Conservation (phyloP, 768 basidiomycete genomes). For the Mrakia hoshinonis region DNA sequence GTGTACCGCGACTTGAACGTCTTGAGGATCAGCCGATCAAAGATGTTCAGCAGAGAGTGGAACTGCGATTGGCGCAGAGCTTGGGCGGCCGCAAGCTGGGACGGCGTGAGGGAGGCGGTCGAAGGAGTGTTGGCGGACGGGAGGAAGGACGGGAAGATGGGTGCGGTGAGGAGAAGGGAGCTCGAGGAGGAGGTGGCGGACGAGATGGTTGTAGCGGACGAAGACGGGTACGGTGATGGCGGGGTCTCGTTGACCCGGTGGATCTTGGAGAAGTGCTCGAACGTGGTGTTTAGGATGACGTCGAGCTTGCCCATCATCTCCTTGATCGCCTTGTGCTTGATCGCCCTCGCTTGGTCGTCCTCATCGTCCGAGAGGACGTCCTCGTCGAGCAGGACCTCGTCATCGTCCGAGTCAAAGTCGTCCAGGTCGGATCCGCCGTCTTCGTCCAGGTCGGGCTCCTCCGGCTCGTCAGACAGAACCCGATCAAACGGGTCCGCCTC, state of each 20-base stretch:
- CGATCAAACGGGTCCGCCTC: conserved; percentile 71
- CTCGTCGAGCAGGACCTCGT: conserved; percentile 36
- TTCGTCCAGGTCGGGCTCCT: conserved; percentile 42
- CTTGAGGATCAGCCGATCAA: conserved; percentile 83
- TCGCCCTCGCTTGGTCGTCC: conserved; percentile 31
- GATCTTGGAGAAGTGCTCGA: conserved; percentile 60
- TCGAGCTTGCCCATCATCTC: conserved; percentile 91
- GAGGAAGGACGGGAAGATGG: conserved; percentile 4
- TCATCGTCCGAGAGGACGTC: conserved; percentile 36
- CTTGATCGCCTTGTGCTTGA: conserved; percentile 54
- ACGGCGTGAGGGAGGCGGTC: conserved; percentile 6
- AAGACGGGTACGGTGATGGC: not conserved
- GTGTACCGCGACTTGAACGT: conserved; percentile 97
- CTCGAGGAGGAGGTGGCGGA: not conserved
- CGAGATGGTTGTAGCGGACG: conserved; percentile 20
- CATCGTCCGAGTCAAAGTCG: conserved; percentile 53
- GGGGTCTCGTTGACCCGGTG: conserved; percentile 26
- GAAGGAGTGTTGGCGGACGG: conserved; percentile 16
- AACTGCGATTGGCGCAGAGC: conserved; percentile 56
- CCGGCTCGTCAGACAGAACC: conserved; percentile 36
- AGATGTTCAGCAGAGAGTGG: conserved; percentile 78
- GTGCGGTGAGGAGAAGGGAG: not conserved
- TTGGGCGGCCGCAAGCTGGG: conserved; percentile 28
- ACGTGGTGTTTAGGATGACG: conserved; percentile 69
- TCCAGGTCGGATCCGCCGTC: conserved; percentile 58